Base-by-base conservation (phyloP, 2,329 filamentous ascomycete species). In the Alternaria rosae region DNA sequence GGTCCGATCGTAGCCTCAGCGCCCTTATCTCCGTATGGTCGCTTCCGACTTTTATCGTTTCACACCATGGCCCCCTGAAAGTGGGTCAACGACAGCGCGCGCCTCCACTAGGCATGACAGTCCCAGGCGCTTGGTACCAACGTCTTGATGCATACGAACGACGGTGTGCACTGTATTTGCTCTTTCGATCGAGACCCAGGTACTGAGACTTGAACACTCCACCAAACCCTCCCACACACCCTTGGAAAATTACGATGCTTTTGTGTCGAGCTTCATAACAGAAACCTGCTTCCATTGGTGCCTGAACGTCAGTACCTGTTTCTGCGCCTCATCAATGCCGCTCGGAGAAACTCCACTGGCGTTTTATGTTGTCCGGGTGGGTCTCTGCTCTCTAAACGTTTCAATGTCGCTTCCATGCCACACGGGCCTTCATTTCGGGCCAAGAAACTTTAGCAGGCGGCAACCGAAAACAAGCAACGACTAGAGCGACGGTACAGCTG, bases 1-100 rank as follows among this genome's bases (percentile, higher is more conserved):
- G 26, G 10, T 45, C n/a, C 21, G 28, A 45, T 30, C 13, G 30
- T 45, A 44, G 32, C 35, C 10, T 38, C 26, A 25, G 44, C 56
- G 42, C 25, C 20, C 11, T 32, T 32, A 21, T 45, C 32, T 45
- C 38, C 41, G 30, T 59, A 30, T 32, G 52, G 48, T 51, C 26
- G 52, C 51, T 60, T 56, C 51, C n/a, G 43, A 56, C 57, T 50
- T 38, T 35, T 23, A 60, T 50, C 20, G 57, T 60, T 60, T 60
- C 57, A 60, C 23, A 2, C 35, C 9, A 38, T 17, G n/a, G 32
- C 25, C 43, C 30, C 52, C 17, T 30, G 13, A 28, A 15, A 25
- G 57, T 56, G 57, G 52, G 52, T 48, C 57, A 35, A 42, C 17
- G 21, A 54, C 42, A 54, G 56, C 56, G 56, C 56, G 56, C 56